Percentiles rank a stretch among this genome's conserved stretches.
Conservation (phyloP, 1,139 yeast genomes). For the Diutina sp. region DNA sequence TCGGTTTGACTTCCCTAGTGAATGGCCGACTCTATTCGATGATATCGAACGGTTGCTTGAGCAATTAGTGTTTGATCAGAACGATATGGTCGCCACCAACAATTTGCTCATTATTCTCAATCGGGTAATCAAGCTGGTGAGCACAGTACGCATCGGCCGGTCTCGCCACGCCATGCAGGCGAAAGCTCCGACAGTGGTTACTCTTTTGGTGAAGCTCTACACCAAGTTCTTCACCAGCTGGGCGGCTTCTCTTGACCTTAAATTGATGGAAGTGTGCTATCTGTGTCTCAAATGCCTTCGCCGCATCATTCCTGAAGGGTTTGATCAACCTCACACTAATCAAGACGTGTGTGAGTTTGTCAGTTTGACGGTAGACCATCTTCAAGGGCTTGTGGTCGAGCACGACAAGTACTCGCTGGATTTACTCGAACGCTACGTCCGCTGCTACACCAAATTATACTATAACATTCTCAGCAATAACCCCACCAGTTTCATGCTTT, state of each 20-base stretch:
- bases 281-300: constrained; percentile 63
- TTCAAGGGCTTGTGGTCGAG: constrained; percentile 39
- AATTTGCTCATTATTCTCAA: constrained; percentile 31
- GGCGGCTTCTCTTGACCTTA: constrained; percentile 33
- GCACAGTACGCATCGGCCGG: constrained; percentile 72
- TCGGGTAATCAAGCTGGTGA: constrained; percentile 62
- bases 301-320: constrained; percentile 67
- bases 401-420: constrained; percentile 45
- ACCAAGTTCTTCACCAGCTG: constrained; percentile 47
- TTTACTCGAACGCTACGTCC: constrained; percentile 55
- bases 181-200: constrained; percentile 50
- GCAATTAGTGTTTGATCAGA: constrained; percentile 31
- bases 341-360: constrained; percentile 51
- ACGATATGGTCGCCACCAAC: constrained; percentile 19
- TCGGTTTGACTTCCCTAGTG: constrained; percentile 73
- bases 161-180: constrained; percentile 69
- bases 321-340: constrained; percentile 51
- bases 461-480: constrained; percentile 40
- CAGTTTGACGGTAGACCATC: constrained; percentile 42
- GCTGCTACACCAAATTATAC: constrained; percentile 67
- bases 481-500: constrained; percentile 59
- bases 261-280: constrained; percentile 60
- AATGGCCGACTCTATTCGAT: constrained; percentile 75
- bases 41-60: constrained; percentile 29
- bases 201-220: constrained; percentile 49